Evolutionary conservation across 2,329 filamentous ascomycete species (phyloP).

Genomic region (Paecilomyces formosus): DNA sequence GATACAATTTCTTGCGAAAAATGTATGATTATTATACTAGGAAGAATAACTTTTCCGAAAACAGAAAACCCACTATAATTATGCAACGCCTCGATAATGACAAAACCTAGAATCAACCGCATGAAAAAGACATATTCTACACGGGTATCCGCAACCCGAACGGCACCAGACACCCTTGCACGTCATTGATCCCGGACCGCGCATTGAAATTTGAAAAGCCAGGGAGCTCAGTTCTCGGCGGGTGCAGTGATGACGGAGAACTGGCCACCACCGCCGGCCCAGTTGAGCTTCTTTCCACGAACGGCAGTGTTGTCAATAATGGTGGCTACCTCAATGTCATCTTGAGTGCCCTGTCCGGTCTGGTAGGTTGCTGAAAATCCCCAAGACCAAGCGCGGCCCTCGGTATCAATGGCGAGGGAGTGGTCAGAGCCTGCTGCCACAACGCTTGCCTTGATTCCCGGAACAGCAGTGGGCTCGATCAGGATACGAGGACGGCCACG

Average conservation of each 20-base stretch:
- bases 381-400: slow-evolving; percentile 69
- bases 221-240: slow-evolving; percentile 10
- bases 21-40: not conserved
- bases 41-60: not conserved
- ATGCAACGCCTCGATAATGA: not conserved
- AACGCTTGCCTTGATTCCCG: slow-evolving; percentile 48
- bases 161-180: not conserved
- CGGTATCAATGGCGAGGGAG: slow-evolving; percentile 60
- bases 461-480: slow-evolving; percentile 55
- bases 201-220: not conserved
- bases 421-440: slow-evolving; percentile 65
- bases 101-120: slow-evolving; percentile 2
- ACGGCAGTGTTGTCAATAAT: slow-evolving; percentile 79
- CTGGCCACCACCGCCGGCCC: slow-evolving; percentile 82
- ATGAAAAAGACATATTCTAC: slow-evolving; percentile 4
- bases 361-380: slow-evolving; percentile 76
- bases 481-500: slow-evolving; percentile 63
- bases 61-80: not conserved
- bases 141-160: not conserved
- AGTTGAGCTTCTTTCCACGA: slow-evolving; percentile 64
- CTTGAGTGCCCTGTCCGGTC: slow-evolving; percentile 68
- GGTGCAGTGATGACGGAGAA: slow-evolving; percentile 43
- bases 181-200: not conserved
- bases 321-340: slow-evolving; percentile 71
- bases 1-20: not conserved